Evolutionary conservation across 1,284 basidiomycete species (phyloP).

Genomic region (Leccinum variabile): DNA sequence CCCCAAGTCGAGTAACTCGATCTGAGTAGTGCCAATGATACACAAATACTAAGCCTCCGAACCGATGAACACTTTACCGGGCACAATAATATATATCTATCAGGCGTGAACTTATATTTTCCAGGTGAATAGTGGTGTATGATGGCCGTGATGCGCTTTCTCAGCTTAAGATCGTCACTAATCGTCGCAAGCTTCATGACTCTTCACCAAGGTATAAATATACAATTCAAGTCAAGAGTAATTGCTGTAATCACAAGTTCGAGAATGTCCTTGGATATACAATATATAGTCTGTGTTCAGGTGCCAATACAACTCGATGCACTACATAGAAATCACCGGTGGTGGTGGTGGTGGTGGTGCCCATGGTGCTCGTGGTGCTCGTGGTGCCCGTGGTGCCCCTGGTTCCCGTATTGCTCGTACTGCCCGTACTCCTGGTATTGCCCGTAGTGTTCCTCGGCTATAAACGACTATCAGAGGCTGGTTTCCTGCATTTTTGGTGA

Average conservation of each 20-base stretch:
- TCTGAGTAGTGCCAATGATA: background rate
- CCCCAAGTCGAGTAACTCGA: background rate
- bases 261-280: slow-evolving; percentile 1
- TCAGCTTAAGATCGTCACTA: background rate
- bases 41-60: background rate
- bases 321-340: background rate
- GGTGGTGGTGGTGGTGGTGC: slow-evolving; percentile 1
- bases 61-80: background rate
- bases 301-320: background rate
- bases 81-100: background rate
- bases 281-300: background rate
- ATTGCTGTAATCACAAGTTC: background rate
- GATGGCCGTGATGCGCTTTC: background rate
- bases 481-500: accelerated
- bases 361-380: background rate
- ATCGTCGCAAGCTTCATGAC: background rate
- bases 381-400: background rate
- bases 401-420: background rate
- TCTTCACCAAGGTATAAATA: background rate
- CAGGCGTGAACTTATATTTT: too few species aligned
- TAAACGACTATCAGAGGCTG: background rate
- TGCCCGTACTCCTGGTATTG: background rate
- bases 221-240: background rate
- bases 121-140: background rate
- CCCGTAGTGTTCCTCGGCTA: slow-evolving; percentile 12